These are phyloP conservation scores for Lipomyces kockii DNA, from an alignment of 805 yeast genomes.

Conservation along the genomic window DNA sequence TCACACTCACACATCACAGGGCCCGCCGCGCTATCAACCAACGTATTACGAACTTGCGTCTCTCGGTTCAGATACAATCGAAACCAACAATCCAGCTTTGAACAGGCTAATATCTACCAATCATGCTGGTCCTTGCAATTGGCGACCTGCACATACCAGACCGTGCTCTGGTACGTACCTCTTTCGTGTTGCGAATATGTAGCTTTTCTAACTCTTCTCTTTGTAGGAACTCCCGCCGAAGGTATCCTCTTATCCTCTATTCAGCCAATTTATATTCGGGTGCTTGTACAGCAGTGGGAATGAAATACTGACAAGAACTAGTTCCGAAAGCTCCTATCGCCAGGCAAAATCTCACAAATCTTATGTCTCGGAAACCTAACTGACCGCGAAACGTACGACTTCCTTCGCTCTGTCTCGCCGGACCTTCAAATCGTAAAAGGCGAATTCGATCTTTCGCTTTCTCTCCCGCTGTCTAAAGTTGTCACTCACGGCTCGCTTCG, in stretches of 20 bases:
- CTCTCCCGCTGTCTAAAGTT: slow-evolving; percentile 65
- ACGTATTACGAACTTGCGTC: not conserved
- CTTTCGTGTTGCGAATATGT: not conserved
- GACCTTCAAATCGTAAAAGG: slow-evolving; percentile 80
- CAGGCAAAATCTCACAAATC: slow-evolving; percentile 86
- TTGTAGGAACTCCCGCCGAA: slow-evolving; percentile 53
- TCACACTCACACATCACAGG: not conserved
- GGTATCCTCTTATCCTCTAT: slow-evolving; percentile 38
- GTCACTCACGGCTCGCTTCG: slow-evolving; percentile 71
- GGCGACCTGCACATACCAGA: slow-evolving; percentile 93
- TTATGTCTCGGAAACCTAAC: slow-evolving; percentile 84
- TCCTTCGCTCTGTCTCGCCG: slow-evolving; percentile 69
- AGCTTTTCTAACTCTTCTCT: slow-evolving; percentile 3
- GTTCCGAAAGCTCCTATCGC: slow-evolving; percentile 76
- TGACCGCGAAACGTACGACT: slow-evolving; percentile 62
- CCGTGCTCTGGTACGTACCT: slow-evolving; percentile 63
- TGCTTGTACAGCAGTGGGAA: not conserved
- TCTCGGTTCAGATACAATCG: not conserved
- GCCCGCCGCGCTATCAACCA: not conserved
- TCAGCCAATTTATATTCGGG: not conserved
- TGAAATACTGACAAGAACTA: slow-evolving; percentile 41
- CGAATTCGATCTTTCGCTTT: slow-evolving; percentile 60
- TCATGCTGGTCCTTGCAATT: slow-evolving; percentile 77
- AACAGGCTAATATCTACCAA: not conserved
- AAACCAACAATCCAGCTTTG: not conserved